A percentile compares a stretch with the other conserved stretches of the same genome.
Conservation (phyloP, 2,329 filamentous ascomycete genomes). For the Aspergillus fumigatiaffinis region DNA sequence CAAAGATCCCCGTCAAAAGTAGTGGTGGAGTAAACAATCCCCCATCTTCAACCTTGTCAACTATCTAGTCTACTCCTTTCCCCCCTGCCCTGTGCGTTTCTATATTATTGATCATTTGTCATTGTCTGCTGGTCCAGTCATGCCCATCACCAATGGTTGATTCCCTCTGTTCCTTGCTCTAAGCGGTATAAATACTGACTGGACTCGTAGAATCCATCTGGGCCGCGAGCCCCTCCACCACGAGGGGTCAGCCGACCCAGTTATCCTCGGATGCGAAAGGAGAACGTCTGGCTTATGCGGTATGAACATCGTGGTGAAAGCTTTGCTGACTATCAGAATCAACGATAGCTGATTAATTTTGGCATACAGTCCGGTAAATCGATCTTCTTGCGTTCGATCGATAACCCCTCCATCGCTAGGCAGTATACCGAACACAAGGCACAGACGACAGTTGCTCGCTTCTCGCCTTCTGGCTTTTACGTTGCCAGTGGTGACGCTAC, state of each 20-base stretch:
- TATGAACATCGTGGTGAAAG: constrained; percentile 44
- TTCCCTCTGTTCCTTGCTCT: background rate
- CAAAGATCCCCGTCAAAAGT: background rate
- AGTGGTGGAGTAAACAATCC: constrained; percentile 5
- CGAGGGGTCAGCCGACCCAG: constrained; percentile 80
- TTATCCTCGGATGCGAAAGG: constrained; percentile 86
- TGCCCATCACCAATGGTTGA: constrained; percentile 46
- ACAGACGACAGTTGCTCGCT: constrained; percentile 85
- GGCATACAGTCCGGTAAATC: constrained; percentile 78
- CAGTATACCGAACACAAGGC: constrained; percentile 92
- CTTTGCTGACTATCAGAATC: background rate
- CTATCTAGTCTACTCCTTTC: background rate
- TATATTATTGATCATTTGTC: constrained; percentile 1
- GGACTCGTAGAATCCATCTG: constrained; percentile 62
- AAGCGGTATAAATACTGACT: constrained; percentile 5
- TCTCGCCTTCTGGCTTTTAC: constrained; percentile 92
- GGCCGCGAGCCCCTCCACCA: constrained; percentile 78
- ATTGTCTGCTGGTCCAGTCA: constrained; percentile 19
- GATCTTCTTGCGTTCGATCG: constrained; percentile 91
- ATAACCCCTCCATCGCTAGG: constrained; percentile 75
- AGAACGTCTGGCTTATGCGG: constrained; percentile 87
- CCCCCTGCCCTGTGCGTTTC: background rate
- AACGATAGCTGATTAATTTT: background rate
- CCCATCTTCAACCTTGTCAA: background rate
- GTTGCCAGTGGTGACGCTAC: constrained; percentile 85